Evolutionary conservation across 805 yeast species (phyloP).

Genomic region (Barnettozyma californica): DNA sequence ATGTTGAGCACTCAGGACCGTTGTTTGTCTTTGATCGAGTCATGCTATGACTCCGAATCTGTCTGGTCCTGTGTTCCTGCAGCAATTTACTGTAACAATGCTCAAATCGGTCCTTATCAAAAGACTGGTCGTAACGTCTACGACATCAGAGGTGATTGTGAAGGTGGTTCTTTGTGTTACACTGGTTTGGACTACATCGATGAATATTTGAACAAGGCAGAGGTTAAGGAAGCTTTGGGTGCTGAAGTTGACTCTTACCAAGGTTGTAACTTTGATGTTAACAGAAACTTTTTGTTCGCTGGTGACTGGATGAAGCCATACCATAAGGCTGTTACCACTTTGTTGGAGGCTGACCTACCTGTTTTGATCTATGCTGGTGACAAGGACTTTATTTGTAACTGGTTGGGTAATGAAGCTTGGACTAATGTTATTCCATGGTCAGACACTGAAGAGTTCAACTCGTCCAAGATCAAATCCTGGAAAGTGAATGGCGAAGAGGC

Average conservation of each 20-base stretch:
- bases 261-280: conserved; percentile 73
- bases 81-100: conserved; percentile 80
- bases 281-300: conserved; percentile 72
- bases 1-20: conserved; percentile 68
- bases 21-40: conserved; percentile 68
- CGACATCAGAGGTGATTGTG: conserved; percentile 81
- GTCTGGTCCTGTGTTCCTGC: conserved; percentile 92
- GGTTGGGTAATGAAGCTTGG: conserved; percentile 94
- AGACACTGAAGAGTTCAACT: conserved; percentile 47
- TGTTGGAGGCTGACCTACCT: conserved; percentile 71
- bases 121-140: conserved; percentile 87
- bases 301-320: conserved; percentile 94
- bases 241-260: conserved; percentile 79
- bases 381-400: conserved; percentile 92
- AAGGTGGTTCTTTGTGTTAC: conserved; percentile 69
- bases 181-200: conserved; percentile 71
- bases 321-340: conserved; percentile 65
- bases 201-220: conserved; percentile 68
- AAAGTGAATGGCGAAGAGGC: conserved; percentile 43
- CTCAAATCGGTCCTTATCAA: conserved; percentile 75
- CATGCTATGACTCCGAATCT: conserved; percentile 71
- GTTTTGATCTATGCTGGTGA: conserved; percentile 93
- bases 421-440: conserved; percentile 68
- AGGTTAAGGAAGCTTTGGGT: conserved; percentile 78
- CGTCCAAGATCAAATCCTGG: conserved; percentile 43